These are phyloP conservation scores for Porcisia deanei DNA, from an alignment of 208 protist genomes.

Conservation along the genomic window DNA sequence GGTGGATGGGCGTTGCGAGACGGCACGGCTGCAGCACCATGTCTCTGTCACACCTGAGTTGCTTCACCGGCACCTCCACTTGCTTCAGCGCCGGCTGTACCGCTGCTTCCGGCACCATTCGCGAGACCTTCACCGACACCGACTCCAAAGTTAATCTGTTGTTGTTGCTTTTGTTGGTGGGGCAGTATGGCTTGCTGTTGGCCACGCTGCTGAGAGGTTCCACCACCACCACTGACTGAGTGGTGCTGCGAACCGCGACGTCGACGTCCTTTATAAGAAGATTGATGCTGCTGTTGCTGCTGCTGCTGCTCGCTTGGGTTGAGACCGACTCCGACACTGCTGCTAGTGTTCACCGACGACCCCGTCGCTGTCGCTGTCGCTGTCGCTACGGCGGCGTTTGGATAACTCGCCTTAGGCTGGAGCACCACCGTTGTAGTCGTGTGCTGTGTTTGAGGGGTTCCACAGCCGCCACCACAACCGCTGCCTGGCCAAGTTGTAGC, in stretches of 20 bases:
- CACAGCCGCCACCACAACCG: neutral
- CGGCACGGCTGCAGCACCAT: neutral
- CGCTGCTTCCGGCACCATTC: neutral
- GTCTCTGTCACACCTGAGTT: neutral
- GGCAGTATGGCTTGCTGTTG: neutral
- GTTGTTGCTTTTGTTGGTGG: neutral
- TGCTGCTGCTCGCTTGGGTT: neutral
- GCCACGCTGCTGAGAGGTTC: neutral
- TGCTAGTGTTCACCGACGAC: neutral
- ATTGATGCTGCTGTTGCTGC: slow-evolving; percentile 1
- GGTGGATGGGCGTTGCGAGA: neutral
- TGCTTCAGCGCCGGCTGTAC: neutral
- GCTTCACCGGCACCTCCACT: neutral
- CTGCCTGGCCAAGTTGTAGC: neutral
- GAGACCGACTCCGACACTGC: neutral
- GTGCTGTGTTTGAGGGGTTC: neutral
- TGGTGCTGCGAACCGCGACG: neutral
- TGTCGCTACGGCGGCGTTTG: neutral
- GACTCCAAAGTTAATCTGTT: neutral
- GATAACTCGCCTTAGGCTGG: neutral
- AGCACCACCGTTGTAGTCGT: neutral
- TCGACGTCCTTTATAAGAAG: neutral
- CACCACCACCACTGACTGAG: neutral
- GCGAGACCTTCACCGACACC: neutral
- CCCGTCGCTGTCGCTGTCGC: neutral